phyloP scores from a whole-genome alignment of 2,329 filamentous ascomycete species.

The Aureobasidium namibiae region DNA sequence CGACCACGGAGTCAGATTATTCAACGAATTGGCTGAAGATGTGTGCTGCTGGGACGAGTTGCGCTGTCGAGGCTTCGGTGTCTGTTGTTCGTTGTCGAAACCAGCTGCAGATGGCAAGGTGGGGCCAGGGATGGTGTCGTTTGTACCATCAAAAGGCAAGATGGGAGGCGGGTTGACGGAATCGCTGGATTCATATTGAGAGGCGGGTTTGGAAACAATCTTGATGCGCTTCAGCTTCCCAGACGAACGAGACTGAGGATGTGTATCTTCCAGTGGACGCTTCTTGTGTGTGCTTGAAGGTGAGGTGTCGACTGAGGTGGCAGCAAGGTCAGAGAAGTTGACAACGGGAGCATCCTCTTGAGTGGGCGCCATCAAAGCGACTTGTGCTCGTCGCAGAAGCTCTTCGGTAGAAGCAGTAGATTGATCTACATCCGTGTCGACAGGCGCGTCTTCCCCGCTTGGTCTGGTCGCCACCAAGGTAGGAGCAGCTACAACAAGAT shows the following conservation, averaged over 20 bases:
- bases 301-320: neutral
- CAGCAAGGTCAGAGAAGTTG: neutral
- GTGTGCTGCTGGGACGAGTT: neutral
- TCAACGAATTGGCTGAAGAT: neutral
- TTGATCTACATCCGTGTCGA: neutral
- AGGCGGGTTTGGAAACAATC: neutral
- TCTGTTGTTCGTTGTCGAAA: neutral
- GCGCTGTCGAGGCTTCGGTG: neutral
- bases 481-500: neutral
- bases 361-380: slow-evolving; percentile 9
- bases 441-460: neutral
- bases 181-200: neutral
- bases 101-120: neutral
- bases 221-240: slow-evolving; percentile 13
- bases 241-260: neutral
- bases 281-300: neutral
- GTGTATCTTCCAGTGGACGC: neutral
- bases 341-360: neutral
- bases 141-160: neutral
- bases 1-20: slow-evolving; percentile 8
- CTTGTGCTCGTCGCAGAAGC: neutral
- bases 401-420: slow-evolving; percentile 2
- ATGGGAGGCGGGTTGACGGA: neutral
- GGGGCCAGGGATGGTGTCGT: slow-evolving; percentile 6
- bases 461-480: neutral